Conservation (phyloP, 2,329 filamentous ascomycete species). For the Chalaropsis ovoidea region DNA sequence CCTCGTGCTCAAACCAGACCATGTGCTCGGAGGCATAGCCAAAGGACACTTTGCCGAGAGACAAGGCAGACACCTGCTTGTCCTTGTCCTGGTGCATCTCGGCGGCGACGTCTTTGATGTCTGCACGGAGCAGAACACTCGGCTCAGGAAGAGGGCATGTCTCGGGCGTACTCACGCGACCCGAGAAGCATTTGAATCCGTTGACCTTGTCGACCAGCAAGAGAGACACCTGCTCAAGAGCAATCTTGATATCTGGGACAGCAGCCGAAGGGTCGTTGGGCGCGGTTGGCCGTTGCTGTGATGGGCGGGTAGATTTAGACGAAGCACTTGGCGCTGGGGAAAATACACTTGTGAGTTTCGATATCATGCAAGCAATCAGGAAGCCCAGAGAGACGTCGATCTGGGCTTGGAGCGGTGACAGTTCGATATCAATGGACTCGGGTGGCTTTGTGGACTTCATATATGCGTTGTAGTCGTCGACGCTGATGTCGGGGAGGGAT, state of each 20-base stretch:
- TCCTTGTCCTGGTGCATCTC: conserved; percentile 3
- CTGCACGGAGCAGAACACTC: conserved; percentile 45
- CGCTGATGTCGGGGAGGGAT: conserved; percentile 14
- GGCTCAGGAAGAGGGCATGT: background rate
- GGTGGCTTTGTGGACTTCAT: conserved; percentile 17
- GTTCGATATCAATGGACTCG: conserved; percentile 40
- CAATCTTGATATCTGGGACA: conserved; percentile 36
- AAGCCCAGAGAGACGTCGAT: conserved; percentile 50
- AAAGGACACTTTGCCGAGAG: conserved; percentile 41
- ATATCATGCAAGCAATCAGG: conserved; percentile 43
- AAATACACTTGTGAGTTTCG: conserved; percentile 41
- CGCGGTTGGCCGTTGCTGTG: background rate
- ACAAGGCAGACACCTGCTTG: conserved; percentile 29
- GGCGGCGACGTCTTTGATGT: conserved; percentile 35
- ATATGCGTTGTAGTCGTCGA: conserved; percentile 26
- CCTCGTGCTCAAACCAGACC: conserved; percentile 49
- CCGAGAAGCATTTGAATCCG: conserved; percentile 43
- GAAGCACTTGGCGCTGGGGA: conserved; percentile 29
- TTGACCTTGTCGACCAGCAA: conserved; percentile 47
- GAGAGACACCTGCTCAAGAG: conserved; percentile 42
- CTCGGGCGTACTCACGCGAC: conserved; percentile 31
- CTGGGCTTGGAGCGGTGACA: conserved; percentile 45
- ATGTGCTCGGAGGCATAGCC: conserved; percentile 55
- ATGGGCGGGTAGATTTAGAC: background rate
- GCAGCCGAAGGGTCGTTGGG: conserved; percentile 17